Base-by-base conservation (phyloP, 2,329 filamentous ascomycete species). In the Talaromyces pinophilus region DNA sequence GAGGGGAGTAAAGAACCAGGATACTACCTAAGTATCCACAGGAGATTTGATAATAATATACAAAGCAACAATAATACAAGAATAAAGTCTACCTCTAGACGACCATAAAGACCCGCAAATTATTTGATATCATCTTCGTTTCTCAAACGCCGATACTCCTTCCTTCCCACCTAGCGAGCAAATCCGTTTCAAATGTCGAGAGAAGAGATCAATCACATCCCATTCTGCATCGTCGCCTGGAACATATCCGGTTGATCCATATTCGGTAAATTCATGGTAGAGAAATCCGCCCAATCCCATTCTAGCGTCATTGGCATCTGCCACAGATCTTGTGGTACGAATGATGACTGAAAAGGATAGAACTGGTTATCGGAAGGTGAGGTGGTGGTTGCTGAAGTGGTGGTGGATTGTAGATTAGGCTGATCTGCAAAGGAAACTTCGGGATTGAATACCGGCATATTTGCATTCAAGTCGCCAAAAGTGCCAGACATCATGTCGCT, bases 251-350 rank as follows among this genome's bases (percentile, higher is more conserved):
- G 69, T 40, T 69, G 63, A 48, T 76, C 77, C 60, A 79, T 78
- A 10, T 72, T 70, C 22, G 77, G 76, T 50, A 78, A 75, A 64
- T 75, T 77, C 19, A 73, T 52, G 25, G 52, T 73, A 15, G 78
- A 78, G 74, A 81, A 78, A 65, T 83, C 81, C 3, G 81, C 86
- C 89, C 88, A 91, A 70, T 90, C 92, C 93, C 93, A 97, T 75
- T 98, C 94, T 25, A 98, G 85, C 2, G 92, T 96, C 89, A 97
- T 96, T 1, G 94, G 93, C 87, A 98, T 89, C 77, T 94, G 91
- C 88, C 95, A 99, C 30, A 98, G 80, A 79, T 98, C 95, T 72
- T 94, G 92, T 4, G 95, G 94, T 25, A 98, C 87, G 73, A 97
- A 90, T 0, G 93, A 93, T 71, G 96, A 91, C 73, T 93, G 90